Conservation (phyloP, 2,329 filamentous ascomycete species). For the Gnomoniopsis sp. region DNA sequence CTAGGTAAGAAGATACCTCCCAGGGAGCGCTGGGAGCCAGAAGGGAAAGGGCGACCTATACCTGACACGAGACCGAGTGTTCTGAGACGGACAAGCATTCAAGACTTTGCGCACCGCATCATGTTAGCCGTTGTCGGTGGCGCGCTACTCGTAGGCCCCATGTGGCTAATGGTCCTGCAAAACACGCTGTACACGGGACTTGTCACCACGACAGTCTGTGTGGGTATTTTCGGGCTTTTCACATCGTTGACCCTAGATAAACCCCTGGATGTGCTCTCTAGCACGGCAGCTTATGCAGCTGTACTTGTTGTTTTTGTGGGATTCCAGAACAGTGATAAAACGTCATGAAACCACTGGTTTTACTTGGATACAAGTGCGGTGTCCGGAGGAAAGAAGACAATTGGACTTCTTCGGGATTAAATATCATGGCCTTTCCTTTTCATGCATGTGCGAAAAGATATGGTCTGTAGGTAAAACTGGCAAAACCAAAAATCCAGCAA, state of each 20-base stretch:
- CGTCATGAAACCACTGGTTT: no score
- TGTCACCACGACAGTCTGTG: slow-evolving; percentile 3
- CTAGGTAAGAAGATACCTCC: neutral
- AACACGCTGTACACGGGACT: neutral
- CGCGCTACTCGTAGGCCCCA: neutral
- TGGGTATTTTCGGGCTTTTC: neutral
- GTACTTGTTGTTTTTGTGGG: slow-evolving; percentile 10
- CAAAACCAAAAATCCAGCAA: no score
- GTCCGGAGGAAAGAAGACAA: no score
- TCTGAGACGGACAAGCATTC: no score
- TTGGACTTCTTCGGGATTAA: no score
- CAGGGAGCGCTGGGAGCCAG: neutral
- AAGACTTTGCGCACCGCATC: neutral
- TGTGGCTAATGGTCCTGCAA: slow-evolving; percentile 6
- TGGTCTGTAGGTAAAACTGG: no score
- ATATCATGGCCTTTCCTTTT: no score
- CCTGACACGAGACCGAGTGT: neutral
- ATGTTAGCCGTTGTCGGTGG: neutral
- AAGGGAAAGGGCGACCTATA: neutral
- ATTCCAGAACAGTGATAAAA: neutral
- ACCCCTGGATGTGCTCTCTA: neutral
- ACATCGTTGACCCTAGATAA: neutral
- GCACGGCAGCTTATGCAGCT: neutral
- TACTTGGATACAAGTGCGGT: no score
- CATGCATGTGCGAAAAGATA: no score